These are phyloP conservation scores for Astragalus membranaceus DNA, from an alignment of 306 rosid species.

Conservation along the genomic window DNA sequence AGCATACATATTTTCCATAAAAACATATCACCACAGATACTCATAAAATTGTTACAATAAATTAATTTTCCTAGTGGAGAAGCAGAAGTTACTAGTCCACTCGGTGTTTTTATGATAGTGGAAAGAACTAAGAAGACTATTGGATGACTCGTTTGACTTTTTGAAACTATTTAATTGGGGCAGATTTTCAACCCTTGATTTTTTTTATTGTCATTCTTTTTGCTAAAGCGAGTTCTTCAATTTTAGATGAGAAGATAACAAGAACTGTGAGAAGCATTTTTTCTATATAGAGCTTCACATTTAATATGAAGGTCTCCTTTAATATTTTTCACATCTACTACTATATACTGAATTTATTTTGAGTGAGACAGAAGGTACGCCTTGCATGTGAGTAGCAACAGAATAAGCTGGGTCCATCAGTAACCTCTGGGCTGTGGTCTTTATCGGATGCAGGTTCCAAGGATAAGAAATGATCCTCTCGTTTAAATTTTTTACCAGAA, in stretches of 20 bases:
- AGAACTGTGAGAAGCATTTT: not conserved
- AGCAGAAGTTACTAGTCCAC: not conserved
- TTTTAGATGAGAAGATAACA: not conserved
- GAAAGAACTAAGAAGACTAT: not conserved
- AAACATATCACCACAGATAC: not conserved
- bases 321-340: not conserved
- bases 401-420: conserved; percentile 19
- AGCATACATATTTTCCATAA: too few relatives aligned
- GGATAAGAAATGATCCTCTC: not conserved
- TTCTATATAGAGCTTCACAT: not conserved
- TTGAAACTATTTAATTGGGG: not conserved
- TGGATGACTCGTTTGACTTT: not conserved
- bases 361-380: conserved; percentile 10
- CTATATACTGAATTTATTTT: conserved; percentile 1
- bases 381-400: conserved; percentile 21
- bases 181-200: not conserved
- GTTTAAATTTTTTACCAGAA: not conserved
- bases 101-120: not conserved
- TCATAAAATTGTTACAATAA: not conserved
- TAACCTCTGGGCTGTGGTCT: not conserved
- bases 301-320: not conserved
- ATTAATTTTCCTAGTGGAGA: not conserved
- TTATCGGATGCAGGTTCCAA: not conserved
- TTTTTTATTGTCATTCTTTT: not conserved
- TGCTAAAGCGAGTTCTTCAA: not conserved